Conservation (phyloP, 73 alveolate genomes). For the Paraurostyla sp. region DNA sequence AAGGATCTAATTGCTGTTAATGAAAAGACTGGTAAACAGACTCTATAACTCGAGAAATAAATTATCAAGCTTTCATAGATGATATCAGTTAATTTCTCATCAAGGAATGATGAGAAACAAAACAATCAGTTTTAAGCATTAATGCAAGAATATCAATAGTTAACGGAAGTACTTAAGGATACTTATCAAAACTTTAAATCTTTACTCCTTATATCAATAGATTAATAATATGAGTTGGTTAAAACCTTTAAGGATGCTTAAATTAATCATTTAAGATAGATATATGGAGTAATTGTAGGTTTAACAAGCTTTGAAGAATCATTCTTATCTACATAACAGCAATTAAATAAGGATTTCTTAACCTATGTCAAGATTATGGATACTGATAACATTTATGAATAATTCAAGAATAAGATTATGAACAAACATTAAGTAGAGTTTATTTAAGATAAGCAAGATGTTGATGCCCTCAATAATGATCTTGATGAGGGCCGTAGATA, state of each 20-base stretch:
- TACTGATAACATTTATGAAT: slow-evolving; percentile 28
- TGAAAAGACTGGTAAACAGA: slow-evolving; percentile 28
- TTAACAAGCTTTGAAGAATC: slow-evolving; percentile 56
- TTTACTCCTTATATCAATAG: slow-evolving; percentile 12
- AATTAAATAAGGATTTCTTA: slow-evolving; percentile 4
- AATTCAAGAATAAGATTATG: slow-evolving; percentile 22
- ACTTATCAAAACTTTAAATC: neutral
- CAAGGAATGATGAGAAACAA: slow-evolving; percentile 9
- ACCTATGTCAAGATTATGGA: slow-evolving; percentile 40
- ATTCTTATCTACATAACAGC: slow-evolving; percentile 38
- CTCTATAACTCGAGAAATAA: slow-evolving; percentile 8
- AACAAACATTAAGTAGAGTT: slow-evolving; percentile 31
- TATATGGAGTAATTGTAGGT: slow-evolving; percentile 1
- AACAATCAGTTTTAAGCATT: neutral
- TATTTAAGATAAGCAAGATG: slow-evolving; percentile 2
- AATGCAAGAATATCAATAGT: slow-evolving; percentile 33
- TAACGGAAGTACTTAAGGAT: slow-evolving; percentile 40
- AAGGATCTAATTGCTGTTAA: slow-evolving; percentile 14
- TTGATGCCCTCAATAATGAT: neutral
- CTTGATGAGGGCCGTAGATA: neutral
- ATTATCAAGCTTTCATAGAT: neutral
- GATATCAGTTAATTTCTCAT: neutral
- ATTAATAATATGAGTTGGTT: slow-evolving; percentile 24
- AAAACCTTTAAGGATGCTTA: slow-evolving; percentile 30
- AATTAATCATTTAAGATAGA: neutral